Evolutionary conservation across 2,329 filamentous ascomycete genomes (phyloP), one percentile per base, ranked within the genome.

Genomic region (Paraphoma chrysanthemicola): DNA sequence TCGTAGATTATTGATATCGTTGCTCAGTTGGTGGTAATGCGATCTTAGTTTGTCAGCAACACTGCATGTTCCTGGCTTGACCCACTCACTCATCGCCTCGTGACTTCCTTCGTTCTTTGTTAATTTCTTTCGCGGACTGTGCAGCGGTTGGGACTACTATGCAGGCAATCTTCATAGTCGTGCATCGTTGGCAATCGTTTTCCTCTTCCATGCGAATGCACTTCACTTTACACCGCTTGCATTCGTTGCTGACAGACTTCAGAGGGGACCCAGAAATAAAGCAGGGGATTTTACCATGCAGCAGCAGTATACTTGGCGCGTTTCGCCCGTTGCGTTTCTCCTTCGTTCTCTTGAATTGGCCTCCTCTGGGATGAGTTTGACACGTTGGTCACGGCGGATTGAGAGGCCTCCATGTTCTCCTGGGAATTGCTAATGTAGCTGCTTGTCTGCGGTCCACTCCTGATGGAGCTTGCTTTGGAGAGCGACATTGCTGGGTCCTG

Each of bases 251-350:
- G 17, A 5, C 14, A 9, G 30, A 29, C 1, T n/a, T 63, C 44
- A 58, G 53, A 17, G 43, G 10, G 11, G 1, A 23, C 8, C 23
- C 12, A 8, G 23, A 11, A 3, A 38, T 43, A 2, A 12, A 36
- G 3, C 18, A 14, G n/a, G 43, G n/a, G 36, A 12, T 4, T 43
- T 23, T 48, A 67, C 64, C 64, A 67, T 16, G 64, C 63, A 29
- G 60, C 51, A 39, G 59, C 54, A 6, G 64, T 60, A 39, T 67
- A 67, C 36, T 67, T 67, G 4, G 62, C 64, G 36, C 64, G 63
- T 41, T 67, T 67, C 28, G 59, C n/a, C 29, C 58, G 58, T 28
- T 52, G 53, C 36, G 36, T 45, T 18, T 43, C 51, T 29, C 57
- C 57, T 31, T 57, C 46, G 16, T 30, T 36, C 6, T 63, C 54